Percentiles rank a stretch among this genome's conserved stretches.
phyloP scores from a whole-genome alignment of 1,139 yeast species.

The Torulaspora pretoriensis region DNA sequence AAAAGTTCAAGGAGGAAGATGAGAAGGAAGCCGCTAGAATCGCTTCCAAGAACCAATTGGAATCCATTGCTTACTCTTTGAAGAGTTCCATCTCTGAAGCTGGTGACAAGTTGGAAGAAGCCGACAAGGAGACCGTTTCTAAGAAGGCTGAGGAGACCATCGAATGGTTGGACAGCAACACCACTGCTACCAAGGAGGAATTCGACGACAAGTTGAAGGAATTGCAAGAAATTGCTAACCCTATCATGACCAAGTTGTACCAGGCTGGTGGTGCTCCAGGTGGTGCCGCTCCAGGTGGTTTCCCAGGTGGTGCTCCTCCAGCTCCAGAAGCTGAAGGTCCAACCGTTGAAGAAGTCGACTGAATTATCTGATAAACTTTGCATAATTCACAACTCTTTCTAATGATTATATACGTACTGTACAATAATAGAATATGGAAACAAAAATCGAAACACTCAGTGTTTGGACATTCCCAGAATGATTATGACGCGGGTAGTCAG shows the following conservation, averaged over 20 bases:
- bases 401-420: slow-evolving; percentile 13
- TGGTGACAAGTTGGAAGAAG: slow-evolving; percentile 75
- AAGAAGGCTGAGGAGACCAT: slow-evolving; percentile 83
- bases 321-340: slow-evolving; percentile 77
- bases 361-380: slow-evolving; percentile 33
- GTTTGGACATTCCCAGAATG: no score
- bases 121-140: slow-evolving; percentile 73
- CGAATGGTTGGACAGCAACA: slow-evolving; percentile 84
- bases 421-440: slow-evolving; percentile 6
- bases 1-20: slow-evolving; percentile 79
- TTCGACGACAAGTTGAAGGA: slow-evolving; percentile 87
- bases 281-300: slow-evolving; percentile 60
- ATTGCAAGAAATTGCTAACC: slow-evolving; percentile 89
- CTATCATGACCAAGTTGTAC: slow-evolving; percentile 90
- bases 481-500: no score
- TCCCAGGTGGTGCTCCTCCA: slow-evolving; percentile 66
- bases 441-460: no score
- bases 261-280: slow-evolving; percentile 68
- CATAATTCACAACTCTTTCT: slow-evolving; percentile 9
- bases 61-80: slow-evolving; percentile 85
- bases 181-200: slow-evolving; percentile 84
- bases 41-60: slow-evolving; percentile 82
- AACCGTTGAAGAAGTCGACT: slow-evolving; percentile 93
- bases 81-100: slow-evolving; percentile 80
- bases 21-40: slow-evolving; percentile 78